These are phyloP conservation scores for Picochlorum sp. DNA, from an alignment of 139 green algal genomes.

Conservation along the genomic window DNA sequence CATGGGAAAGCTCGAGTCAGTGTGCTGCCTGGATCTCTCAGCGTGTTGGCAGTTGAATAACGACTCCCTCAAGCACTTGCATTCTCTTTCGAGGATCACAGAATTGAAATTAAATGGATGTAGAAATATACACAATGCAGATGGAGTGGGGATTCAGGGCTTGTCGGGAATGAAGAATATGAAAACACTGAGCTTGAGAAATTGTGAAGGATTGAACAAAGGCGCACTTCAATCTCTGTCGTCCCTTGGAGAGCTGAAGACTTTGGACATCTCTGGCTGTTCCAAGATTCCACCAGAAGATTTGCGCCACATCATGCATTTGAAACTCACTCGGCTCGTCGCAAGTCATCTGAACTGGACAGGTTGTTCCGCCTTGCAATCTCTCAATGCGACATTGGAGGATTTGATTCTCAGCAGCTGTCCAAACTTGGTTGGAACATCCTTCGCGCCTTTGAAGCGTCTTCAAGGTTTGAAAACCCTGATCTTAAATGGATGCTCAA, in stretches of 20 bases:
- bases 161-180: constrained; percentile 19
- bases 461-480: constrained; percentile 11
- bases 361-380: constrained; percentile 5
- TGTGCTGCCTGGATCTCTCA: constrained; percentile 27
- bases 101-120: constrained; percentile 40
- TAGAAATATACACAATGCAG: constrained; percentile 28
- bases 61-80: constrained; percentile 17
- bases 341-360: constrained; percentile 10
- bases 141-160: constrained; percentile 7
- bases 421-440: constrained; percentile 12
- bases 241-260: neutral
- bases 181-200: constrained; percentile 25
- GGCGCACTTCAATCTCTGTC: constrained; percentile 10
- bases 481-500: constrained; percentile 19
- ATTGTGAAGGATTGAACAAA: constrained; percentile 32
- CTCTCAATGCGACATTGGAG: constrained; percentile 7
- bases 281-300: constrained; percentile 18
- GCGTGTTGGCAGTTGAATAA: constrained; percentile 47
- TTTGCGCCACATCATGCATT: constrained; percentile 16
- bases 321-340: too few species aligned
- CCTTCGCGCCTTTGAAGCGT: neutral
- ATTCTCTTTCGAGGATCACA: constrained; percentile 11
- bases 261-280: constrained; percentile 38
- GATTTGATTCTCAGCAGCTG: constrained; percentile 24
- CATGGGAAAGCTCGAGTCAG: constrained; percentile 15